phyloP scores from a whole-genome alignment of 352 stramenopile species.

The Pythium phragmiticola region DNA sequence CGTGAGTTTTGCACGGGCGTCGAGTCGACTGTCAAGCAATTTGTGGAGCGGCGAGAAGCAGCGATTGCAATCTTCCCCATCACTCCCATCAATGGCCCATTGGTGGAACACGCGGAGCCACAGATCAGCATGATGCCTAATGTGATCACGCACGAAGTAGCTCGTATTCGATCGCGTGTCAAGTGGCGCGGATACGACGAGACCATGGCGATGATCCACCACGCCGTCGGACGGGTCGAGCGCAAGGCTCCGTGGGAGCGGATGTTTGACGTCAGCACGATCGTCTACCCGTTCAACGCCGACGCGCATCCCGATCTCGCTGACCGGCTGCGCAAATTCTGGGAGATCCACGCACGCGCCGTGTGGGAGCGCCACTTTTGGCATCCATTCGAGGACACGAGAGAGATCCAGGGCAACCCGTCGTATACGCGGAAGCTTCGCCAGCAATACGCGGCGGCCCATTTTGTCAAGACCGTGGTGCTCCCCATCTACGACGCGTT shows the following conservation, averaged over 20 bases:
- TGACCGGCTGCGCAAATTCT: constrained; percentile 1
- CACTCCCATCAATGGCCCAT: neutral
- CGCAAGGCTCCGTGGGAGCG: constrained; percentile 12
- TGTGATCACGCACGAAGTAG: neutral
- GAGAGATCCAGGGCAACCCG: neutral
- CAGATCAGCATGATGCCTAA: neutral
- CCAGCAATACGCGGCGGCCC: neutral
- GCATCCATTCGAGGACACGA: neutral
- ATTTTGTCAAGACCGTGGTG: constrained; percentile 9
- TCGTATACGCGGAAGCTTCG: constrained; percentile 6
- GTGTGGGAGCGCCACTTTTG: constrained; percentile 27
- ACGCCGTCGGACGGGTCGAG: neutral
- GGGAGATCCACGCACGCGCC: constrained; percentile 8
- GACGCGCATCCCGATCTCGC: neutral
- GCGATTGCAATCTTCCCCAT: constrained; percentile 7
- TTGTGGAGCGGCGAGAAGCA: neutral
- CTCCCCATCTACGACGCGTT: constrained; percentile 11
- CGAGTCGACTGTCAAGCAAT: neutral
- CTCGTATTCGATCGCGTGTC: neutral
- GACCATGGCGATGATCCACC: neutral
- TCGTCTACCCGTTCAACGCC: constrained; percentile 18
- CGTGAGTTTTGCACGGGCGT: constrained; percentile 1
- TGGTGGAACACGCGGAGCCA: neutral
- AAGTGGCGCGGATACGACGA: neutral
- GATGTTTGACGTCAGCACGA: constrained; percentile 9